phyloP scores from a whole-genome alignment of 768 basidiomycete species.

The Multifurca ochricompacta region DNA sequence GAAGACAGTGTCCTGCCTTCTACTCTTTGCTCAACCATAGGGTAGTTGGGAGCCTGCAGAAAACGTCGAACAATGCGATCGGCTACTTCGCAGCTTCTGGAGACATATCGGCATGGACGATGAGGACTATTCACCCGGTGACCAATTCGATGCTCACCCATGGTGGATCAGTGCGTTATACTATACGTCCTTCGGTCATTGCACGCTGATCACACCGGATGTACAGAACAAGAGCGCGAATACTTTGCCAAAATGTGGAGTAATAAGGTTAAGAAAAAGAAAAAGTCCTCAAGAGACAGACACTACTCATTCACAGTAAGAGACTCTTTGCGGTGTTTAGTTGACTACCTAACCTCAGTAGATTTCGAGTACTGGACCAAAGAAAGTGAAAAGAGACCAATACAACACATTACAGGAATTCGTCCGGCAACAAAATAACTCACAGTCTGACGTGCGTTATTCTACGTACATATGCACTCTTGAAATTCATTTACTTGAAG shows the following conservation, averaged over 20 bases:
- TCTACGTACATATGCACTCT: background rate
- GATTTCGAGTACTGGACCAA: conserved; percentile 1
- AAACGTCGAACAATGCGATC: conserved; percentile 50
- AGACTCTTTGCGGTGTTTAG: background rate
- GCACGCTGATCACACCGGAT: background rate
- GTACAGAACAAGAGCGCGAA: conserved; percentile 35
- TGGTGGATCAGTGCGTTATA: conserved; percentile 50
- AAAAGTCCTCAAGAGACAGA: conserved; percentile 12
- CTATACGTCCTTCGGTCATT: background rate
- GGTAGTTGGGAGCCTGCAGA: conserved; percentile 64
- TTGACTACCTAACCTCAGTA: background rate
- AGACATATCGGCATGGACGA: conserved; percentile 49
- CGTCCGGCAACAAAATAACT: conserved; percentile 4
- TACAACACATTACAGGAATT: conserved; percentile 22
- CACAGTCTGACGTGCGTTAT: conserved; percentile 17
- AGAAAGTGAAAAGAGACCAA: conserved; percentile 9
- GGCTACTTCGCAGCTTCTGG: conserved; percentile 54
- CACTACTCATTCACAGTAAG: conserved; percentile 12
- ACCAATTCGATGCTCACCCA: conserved; percentile 34
- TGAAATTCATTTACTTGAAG: conserved; percentile 7
- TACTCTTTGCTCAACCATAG: conserved; percentile 5
- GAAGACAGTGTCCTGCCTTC: background rate
- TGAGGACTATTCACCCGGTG: conserved; percentile 43
- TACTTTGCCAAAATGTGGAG: conserved; percentile 25
- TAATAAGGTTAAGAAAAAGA: conserved; percentile 16